phyloP scores from a whole-genome alignment of 2,329 filamentous ascomycete genomes.

The Metarhizium anisopliae region DNA sequence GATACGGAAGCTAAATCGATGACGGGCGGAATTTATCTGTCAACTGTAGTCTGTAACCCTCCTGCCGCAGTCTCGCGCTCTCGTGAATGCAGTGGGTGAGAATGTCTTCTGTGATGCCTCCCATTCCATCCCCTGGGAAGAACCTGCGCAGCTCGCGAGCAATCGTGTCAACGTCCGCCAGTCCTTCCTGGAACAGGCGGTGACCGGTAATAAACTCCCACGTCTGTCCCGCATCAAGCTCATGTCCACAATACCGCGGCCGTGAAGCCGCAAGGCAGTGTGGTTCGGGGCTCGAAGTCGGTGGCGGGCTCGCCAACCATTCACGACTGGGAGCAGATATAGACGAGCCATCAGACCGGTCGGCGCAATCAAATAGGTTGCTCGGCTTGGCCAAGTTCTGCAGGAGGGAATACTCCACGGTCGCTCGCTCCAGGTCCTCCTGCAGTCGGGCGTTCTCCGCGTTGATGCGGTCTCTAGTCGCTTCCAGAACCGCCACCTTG shows the following conservation, averaged over 20 bases:
- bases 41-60: too few species aligned
- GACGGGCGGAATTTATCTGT: too few species aligned
- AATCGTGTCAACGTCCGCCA: not conserved
- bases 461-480: not conserved
- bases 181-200: not conserved
- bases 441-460: not conserved
- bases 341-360: not conserved
- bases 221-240: not conserved
- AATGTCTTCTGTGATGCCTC: too few species aligned
- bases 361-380: not conserved
- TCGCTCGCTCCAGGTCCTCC: not conserved
- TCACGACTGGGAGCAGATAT: not conserved
- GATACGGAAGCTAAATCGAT: too few species aligned
- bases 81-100: too few species aligned
- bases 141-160: too few species aligned
- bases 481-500: not conserved
- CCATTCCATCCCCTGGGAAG: too few species aligned
- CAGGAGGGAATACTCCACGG: not conserved
- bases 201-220: not conserved
- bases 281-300: not conserved
- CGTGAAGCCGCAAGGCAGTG: not conserved
- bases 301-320: not conserved
- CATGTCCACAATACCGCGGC: not conserved
- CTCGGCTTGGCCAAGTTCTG: not conserved
- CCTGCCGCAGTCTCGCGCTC: too few species aligned